Evolutionary conservation across 257 asterid species (phyloP), one percentile per base, ranked within the genome.

Genomic region (Plantago major): DNA sequence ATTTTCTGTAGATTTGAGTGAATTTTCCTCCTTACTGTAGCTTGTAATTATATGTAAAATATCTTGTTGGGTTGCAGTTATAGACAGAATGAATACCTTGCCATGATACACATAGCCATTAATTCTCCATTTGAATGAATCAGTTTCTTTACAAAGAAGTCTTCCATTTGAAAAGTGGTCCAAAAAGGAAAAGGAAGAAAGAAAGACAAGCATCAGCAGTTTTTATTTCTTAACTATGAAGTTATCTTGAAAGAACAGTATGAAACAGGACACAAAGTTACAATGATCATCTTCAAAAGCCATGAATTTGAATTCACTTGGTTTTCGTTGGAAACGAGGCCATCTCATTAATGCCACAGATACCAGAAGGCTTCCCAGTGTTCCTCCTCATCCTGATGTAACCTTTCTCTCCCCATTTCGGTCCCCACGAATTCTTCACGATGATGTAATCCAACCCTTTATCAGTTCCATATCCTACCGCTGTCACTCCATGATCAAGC

Each of bases 371-470:
- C 18, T 53, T 53, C 58, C 58, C 9, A 3, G 58, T 53, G 42
- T 22, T 53, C 42, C 42, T 53, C 58, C 30, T 53, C 58, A 53
- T 53, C 42, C 58, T 53, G 28, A 53, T 26, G 40, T 48, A 48
- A 48, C 54, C 53, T 47, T 47, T 47, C 9, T 47, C 53, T 47
- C 53, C 54, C 54, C 54, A 48, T n/a, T 48, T 15, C 18, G 26
- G 54, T 15, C 54, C 54, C 54, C 54, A 48, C 2, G 54, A 48
- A n/a, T 48, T 48, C 17, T 48, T 48, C 54, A 48, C 54, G n/a
- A 48, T 48, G 22, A 48, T 15, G 54, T 48, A 48, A 48, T 48
- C 54, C 54, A 48, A 6, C 18, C 54, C 54, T n/a, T n/a, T 19
- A 48, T 47, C 53, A 7, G 53, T 14, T 5, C 53, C 53, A 47